Base-by-base conservation (phyloP, 768 basidiomycete genomes). In the Cystobasidium ongulense region DNA sequence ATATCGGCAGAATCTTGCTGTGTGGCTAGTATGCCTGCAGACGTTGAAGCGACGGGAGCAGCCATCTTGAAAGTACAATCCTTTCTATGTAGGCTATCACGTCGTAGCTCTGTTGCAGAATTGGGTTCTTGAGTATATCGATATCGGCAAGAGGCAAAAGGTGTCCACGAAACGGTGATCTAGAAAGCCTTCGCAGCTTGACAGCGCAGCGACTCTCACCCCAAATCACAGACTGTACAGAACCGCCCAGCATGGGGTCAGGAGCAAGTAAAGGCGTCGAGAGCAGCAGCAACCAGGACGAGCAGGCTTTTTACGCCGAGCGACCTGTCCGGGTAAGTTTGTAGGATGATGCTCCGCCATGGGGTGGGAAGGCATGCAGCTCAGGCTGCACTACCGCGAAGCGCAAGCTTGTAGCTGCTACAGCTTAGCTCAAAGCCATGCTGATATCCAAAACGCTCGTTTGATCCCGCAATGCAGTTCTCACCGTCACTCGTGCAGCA, bases 401-500 rank as follows among this genome's bases (percentile, higher is more conserved):
- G 10, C 18, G 46, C 46, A 50, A 50, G 46, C 46, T 50, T 11
- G 7, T 17, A n/a, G 8, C 3, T 50, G 15, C 10, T 3, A 50
- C 4, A n/a, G 10, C 46, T 50, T n/a, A 8, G 8, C 39, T 10
- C 3, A 27, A 27, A 7, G 57, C 4, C 33, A 29, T 15, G 11
- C 57, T 29, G 2, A 59, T 35, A 15, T 7, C 8, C 50, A 35
- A 35, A 0, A 46, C 23, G 17, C 67, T 46, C 31, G 27, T 39
- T 13, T 46, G 1, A n/a, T 17, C n/a, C 4, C 21, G 15, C 46
- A 18, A 18, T 21, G 36, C 77, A 93, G 91, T 90, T 94, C 82
- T 89, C 89, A n/a, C 86, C 86, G 59, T 87, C 89, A 80, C 87
- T 94, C 72, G 87, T 93, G 79, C 87, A 89, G 83, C 87, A 88